Conservation (phyloP, 345 rosid species). For the Sonneratia caseolaris region DNA sequence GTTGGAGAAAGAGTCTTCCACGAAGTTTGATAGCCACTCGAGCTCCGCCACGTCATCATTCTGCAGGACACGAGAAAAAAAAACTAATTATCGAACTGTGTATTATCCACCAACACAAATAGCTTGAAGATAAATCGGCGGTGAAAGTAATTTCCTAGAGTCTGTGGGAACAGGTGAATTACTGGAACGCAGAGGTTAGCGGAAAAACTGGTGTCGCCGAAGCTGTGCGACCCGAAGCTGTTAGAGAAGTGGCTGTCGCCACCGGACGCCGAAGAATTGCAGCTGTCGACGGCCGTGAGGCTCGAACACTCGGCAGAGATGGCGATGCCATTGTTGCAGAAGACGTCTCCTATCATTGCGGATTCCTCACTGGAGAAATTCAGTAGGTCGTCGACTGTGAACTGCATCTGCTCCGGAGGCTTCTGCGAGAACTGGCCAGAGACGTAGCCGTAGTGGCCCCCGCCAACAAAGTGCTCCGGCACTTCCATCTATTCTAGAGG, state of each 20-base stretch:
- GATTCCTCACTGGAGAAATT: conserved; percentile 1
- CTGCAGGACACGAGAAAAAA: conserved; percentile 5
- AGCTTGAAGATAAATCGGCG: too few species aligned
- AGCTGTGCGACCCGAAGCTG: background rate
- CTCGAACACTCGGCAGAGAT: conserved; percentile 9
- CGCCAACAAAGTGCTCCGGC: conserved; percentile 1
- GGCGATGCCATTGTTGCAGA: background rate
- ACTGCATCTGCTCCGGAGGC: background rate
- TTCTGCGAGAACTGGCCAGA: background rate
- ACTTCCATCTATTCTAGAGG: background rate
- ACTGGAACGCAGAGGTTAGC: conserved; percentile 30
- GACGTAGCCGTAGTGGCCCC: conserved; percentile 3
- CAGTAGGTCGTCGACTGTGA: background rate
- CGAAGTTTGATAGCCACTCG: conserved; percentile 38
- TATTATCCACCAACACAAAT: too few species aligned
- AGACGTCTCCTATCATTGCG: background rate
- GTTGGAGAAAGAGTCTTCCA: conserved; percentile 37
- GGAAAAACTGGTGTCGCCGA: conserved; percentile 14
- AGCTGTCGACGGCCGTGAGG: conserved; percentile 10
- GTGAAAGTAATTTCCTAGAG: too few species aligned
- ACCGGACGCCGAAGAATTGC: conserved; percentile 12
- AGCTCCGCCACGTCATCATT: conserved; percentile 36
- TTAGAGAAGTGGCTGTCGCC: conserved; percentile 1
- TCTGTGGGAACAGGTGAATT: background rate
- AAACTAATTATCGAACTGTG: background rate